A percentile compares a stretch with the other conserved stretches of the same genome.
Evolutionary conservation across 148 eudicot genomes (phyloP).

Genomic region (Rhododendron ovatum): DNA sequence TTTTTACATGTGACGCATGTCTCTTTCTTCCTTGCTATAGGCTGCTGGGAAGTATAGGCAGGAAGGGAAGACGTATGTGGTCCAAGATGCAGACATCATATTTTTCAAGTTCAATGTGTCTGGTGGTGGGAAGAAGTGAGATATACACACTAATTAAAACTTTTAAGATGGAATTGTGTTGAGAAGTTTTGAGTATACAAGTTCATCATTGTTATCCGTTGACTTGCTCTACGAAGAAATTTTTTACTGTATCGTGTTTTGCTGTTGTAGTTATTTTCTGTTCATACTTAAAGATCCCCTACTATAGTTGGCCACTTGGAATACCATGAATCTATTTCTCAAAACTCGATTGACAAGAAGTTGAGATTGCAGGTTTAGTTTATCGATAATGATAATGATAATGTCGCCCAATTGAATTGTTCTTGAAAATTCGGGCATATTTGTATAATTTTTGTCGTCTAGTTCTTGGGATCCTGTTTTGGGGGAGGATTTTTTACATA

Average conservation of each 20-base stretch:
- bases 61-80: conserved; percentile 94
- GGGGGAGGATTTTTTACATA: neutral
- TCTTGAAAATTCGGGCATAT: too few species aligned
- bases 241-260: neutral
- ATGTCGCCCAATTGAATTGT: neutral
- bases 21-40: conserved; percentile 27
- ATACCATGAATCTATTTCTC: neutral
- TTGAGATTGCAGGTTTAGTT: neutral
- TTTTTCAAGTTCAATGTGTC: conserved; percentile 97
- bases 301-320: neutral
- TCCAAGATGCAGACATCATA: conserved; percentile 90
- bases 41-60: conserved; percentile 95
- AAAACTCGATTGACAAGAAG: neutral
- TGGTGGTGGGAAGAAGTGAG: conserved; percentile 95
- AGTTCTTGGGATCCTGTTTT: neutral
- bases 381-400: neutral
- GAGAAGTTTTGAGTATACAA: neutral
- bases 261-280: neutral
- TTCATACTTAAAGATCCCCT: neutral
- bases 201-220: neutral
- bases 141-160: neutral
- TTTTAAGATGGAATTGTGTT: neutral
- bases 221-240: neutral
- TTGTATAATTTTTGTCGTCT: neutral
- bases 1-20: neutral